Evolutionary conservation across 495 filamentous ascomycete genomes (phyloP), one percentile per base, ranked within the genome.

Genomic region (Oleoguttula mirabilis): DNA sequence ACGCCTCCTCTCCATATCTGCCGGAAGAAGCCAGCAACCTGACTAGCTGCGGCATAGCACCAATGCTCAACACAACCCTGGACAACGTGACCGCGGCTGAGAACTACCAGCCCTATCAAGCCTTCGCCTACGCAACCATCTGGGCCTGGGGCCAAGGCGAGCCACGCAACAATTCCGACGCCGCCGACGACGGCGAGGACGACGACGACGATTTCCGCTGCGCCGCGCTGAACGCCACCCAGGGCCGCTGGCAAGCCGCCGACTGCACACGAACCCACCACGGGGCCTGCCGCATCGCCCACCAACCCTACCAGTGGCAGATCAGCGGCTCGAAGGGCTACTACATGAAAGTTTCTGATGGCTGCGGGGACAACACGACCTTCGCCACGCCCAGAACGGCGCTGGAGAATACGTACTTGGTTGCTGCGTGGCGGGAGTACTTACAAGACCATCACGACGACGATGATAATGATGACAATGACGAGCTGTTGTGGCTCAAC

Each of bases 91-190:
- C 74, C 1, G 75, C 76, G 10, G 62, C 70, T 39, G 48, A 48
- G 12, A 55, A 68, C 39, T 48, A 62, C 27, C 40, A 37, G 0
- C 56, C 63, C 11, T 82, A 80, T 55, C 58, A 65, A 28, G 66
- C 68, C 32, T 60, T 72, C 37, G 66, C 69, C 1, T 57, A 70
- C 21, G 60, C 61, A 2, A 57, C 67, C 4, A 60, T 69, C 15
- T 82, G 77, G 77, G 69, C 70, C 10, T 82, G 76, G 76, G 69
- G 65, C 1, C 52, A 65, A 7, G 66, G 64, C 10, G 62, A 79
- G 53, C 77, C 76, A 1, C 54, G 48, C 21, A 72, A 69, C 36
- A 47, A 22, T 43, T 60, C 67, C 21, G 45, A 36, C 5, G 39
- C 52, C 15, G 48, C 56, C 12, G 56, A 55, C 39, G 37, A 55